Evolutionary conservation across 1,139 yeast species (phyloP).

Genomic region (Candida neerlandica): DNA sequence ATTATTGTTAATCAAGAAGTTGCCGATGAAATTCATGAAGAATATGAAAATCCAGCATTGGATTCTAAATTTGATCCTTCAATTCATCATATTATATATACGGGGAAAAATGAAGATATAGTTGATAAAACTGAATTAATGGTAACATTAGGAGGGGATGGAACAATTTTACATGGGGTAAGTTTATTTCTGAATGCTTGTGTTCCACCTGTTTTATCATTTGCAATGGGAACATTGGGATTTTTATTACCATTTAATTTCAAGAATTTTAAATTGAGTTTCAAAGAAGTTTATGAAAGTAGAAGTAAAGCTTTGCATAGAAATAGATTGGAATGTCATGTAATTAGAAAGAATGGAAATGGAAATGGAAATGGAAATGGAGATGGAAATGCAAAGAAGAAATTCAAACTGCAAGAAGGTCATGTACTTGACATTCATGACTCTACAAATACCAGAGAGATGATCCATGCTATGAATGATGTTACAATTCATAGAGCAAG

Average conservation of each 20-base stretch:
- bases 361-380: constrained; percentile 9
- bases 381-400: neutral
- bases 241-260: constrained; percentile 87
- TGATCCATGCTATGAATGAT: constrained; percentile 87
- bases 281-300: constrained; percentile 64
- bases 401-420: neutral
- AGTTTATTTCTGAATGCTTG: constrained; percentile 62
- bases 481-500: constrained; percentile 86
- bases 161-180: constrained; percentile 80
- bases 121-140: constrained; percentile 65
- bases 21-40: constrained; percentile 64
- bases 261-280: constrained; percentile 59
- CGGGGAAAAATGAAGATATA: constrained; percentile 63
- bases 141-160: constrained; percentile 94
- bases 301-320: constrained; percentile 74
- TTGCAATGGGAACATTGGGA: constrained; percentile 90
- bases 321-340: constrained; percentile 75
- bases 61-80: constrained; percentile 11
- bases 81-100: constrained; percentile 31
- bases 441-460: constrained; percentile 19
- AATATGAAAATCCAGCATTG: constrained; percentile 23
- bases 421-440: neutral
- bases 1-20: constrained; percentile 77
- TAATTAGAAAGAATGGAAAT: constrained; percentile 40
- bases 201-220: constrained; percentile 89